Conservation (phyloP, 1,284 basidiomycete genomes). For the Anthracocystis setariae region DNA sequence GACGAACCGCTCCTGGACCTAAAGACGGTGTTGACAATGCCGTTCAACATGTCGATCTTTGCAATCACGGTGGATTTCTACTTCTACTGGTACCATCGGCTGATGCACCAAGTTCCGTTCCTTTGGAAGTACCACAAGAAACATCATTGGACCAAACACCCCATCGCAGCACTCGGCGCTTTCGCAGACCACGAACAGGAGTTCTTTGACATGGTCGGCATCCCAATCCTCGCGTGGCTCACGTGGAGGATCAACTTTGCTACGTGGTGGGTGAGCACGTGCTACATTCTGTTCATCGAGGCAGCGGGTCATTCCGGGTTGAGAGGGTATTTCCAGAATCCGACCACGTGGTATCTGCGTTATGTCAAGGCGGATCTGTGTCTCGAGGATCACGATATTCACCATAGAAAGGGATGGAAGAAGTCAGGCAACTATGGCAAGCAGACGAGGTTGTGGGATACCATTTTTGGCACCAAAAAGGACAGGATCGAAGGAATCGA, state of each 20-base stretch:
- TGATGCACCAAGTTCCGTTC: slow-evolving; percentile 51
- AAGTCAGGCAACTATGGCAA: slow-evolving; percentile 62
- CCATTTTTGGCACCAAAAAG: slow-evolving; percentile 59
- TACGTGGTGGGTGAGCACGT: slow-evolving; percentile 37
- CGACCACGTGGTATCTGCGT: slow-evolving; percentile 47
- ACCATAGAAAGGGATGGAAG: slow-evolving; percentile 64
- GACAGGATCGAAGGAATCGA: slow-evolving; percentile 50
- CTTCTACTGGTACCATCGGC: slow-evolving; percentile 63
- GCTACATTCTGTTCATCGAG: slow-evolving; percentile 41
- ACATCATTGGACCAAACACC: slow-evolving; percentile 62
- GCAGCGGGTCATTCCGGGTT: slow-evolving; percentile 57
- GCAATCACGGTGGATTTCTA: slow-evolving; percentile 52
- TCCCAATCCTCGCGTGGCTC: slow-evolving; percentile 51
- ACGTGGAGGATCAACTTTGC: slow-evolving; percentile 49
- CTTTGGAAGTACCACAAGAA: slow-evolving; percentile 52
- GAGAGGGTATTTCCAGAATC: slow-evolving; percentile 55
- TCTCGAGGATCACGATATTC: slow-evolving; percentile 67
- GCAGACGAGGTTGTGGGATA: slow-evolving; percentile 63
- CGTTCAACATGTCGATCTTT: slow-evolving; percentile 41
- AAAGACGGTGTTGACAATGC: slow-evolving; percentile 25
- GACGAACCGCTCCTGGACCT: slow-evolving; percentile 14
- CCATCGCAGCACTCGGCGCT: slow-evolving; percentile 50
- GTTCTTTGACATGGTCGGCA: slow-evolving; percentile 54
- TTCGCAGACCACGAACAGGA: slow-evolving; percentile 62
- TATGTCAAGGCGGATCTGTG: slow-evolving; percentile 54